phyloP scores from a whole-genome alignment of 495 filamentous ascomycete genomes.

The Staphylotrichum longicolle region DNA sequence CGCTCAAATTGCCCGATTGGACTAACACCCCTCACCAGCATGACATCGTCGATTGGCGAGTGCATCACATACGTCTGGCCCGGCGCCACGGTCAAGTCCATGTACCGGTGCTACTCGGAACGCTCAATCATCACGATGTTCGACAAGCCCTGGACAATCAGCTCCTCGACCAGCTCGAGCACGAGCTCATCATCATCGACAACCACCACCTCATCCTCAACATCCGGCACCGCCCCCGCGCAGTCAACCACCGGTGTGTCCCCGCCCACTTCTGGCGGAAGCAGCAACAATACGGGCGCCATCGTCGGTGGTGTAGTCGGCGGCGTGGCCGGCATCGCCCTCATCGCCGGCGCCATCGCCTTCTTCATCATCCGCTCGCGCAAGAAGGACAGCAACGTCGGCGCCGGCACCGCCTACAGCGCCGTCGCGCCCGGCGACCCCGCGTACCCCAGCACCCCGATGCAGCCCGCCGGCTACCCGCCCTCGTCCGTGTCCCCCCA shows the following conservation, averaged over 20 bases:
- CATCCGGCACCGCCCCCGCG: constrained; percentile 3
- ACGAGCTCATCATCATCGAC: not conserved
- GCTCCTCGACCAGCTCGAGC: not conserved
- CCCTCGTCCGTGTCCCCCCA: constrained; percentile 14
- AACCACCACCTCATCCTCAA: not conserved
- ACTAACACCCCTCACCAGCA: constrained; percentile 7
- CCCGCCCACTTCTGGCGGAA: not conserved
- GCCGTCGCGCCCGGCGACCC: constrained; percentile 22
- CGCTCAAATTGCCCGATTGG: not conserved
- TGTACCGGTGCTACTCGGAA: constrained; percentile 37
- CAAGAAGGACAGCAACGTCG: constrained; percentile 19
- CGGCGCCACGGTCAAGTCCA: constrained; percentile 29
- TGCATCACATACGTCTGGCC: constrained; percentile 44
- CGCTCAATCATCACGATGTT: constrained; percentile 31
- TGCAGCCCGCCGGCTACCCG: constrained; percentile 6
- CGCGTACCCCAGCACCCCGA: constrained; percentile 6
- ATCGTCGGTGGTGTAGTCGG: constrained; percentile 36
- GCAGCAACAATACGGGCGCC: constrained; percentile 27
- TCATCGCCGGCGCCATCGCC: constrained; percentile 24
- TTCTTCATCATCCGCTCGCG: constrained; percentile 26
- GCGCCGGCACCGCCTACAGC: constrained; percentile 18
- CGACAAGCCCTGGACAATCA: constrained; percentile 26
- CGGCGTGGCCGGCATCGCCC: constrained; percentile 25
- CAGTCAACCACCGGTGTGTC: constrained; percentile 2
- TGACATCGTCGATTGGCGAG: constrained; percentile 14